Evolutionary conservation across 768 basidiomycete species (phyloP), one percentile per base, ranked within the genome.

Genomic region (Boletus subparvulus): DNA sequence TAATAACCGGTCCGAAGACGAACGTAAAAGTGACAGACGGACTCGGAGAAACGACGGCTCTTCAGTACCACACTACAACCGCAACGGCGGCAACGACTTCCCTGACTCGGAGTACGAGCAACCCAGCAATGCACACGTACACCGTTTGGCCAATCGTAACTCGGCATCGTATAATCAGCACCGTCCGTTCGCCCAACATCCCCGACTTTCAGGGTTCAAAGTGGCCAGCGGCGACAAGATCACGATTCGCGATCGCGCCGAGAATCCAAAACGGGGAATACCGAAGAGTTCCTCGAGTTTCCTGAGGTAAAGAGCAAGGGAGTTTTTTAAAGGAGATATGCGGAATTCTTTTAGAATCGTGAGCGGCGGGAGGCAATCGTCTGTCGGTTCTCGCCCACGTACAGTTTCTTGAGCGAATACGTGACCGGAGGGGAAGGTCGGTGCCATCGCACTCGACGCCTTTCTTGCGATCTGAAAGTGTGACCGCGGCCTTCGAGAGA

Each of bases 241-340:
- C 26, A 26, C 26, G 26, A 3, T 26, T 26, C 26, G 4, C 26
- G 26, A 26, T 26, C 26, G 26, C 26, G 26, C 26, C 26, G 26
- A 26, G 26, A 26, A 26, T 26, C 26, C 26, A 26, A 26, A 26
- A 26, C 26, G 26, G 26, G 21, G 21, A 21, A 21, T 21, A 21
- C 21, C 21, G 21, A 21, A 98, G 35, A 99, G 75, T 73, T 95
- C 90, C 71, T 92, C 84, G 12, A 99, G 78, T 39, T 80, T 73
- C n/a, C 76, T 75, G 61, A 93, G 79, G 58, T 86, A 93, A 94
- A 32, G 79, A 75, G 0, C 82, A 73, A 0, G 96, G 94, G 43
- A 98, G 80, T 65, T 95, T 91, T 71, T 99, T 99, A 77, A 97
- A 98, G 28, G 91, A 92, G 19, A 98, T 77, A 63, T 98, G 3